Conservation (phyloP, 805 yeast genomes). For the Zygosaccharomyces siamensis region DNA sequence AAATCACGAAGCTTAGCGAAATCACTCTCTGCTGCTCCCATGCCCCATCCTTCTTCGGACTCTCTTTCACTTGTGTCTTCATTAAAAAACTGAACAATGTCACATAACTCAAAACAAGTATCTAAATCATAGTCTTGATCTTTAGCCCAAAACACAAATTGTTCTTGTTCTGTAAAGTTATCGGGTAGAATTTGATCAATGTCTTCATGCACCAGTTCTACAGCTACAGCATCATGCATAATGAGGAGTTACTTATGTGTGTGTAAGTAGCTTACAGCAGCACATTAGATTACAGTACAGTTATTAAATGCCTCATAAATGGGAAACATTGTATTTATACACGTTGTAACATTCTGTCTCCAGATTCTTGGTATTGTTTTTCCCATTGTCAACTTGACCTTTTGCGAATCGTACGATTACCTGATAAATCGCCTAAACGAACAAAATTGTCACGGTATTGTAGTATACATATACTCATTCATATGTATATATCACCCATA, state of each 20-base stretch:
- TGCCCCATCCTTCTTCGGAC: background rate
- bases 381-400: background rate
- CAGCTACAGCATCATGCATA: conserved; percentile 11
- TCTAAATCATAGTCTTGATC: conserved; percentile 17
- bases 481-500: background rate
- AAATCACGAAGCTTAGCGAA: conserved; percentile 2
- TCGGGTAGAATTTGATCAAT: conserved; percentile 12
- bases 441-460: background rate
- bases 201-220: conserved; percentile 10
- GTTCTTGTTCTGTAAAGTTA: conserved; percentile 13
- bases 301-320: too few relatives aligned
- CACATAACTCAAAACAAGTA: conserved; percentile 15
- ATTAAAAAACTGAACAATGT: conserved; percentile 11
- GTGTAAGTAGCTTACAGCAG: background rate
- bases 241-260: background rate
- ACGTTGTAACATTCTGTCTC: background rate
- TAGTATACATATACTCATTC: background rate
- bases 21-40: conserved; percentile 4
- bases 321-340: background rate
- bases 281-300: too few relatives aligned
- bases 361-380: background rate
- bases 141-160: conserved; percentile 10
- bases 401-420: background rate
- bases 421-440: background rate
- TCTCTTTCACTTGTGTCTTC: conserved; percentile 3